Percentiles rank a stretch among this genome's conserved stretches.
Evolutionary conservation across 768 basidiomycete species (phyloP).

Genomic region (Mycena floridula): DNA sequence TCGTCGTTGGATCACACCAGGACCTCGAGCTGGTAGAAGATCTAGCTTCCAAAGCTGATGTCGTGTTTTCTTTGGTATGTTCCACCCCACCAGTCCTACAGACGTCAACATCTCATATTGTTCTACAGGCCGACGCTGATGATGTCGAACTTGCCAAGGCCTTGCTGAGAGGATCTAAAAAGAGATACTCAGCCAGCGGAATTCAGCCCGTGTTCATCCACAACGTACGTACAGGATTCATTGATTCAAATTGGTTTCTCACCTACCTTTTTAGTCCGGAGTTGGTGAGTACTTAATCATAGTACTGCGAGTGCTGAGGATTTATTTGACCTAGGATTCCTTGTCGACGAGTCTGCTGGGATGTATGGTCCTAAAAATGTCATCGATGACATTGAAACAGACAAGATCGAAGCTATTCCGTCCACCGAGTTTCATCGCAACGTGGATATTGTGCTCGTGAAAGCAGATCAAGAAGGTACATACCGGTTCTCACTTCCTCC

Average conservation of each 20-base stretch:
- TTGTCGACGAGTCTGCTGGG: too few species aligned
- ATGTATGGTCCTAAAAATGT: slow-evolving; percentile 27
- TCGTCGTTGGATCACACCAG: slow-evolving; percentile 38
- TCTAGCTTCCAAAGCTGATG: slow-evolving; percentile 36
- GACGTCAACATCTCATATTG: background rate
- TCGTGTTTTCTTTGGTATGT: slow-evolving; percentile 34
- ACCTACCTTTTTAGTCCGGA: too few species aligned
- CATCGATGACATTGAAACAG: slow-evolving; percentile 43
- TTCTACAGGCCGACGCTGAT: slow-evolving; percentile 41
- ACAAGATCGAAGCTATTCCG: slow-evolving; percentile 39
- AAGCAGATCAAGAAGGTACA: slow-evolving; percentile 43
- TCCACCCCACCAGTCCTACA: background rate
- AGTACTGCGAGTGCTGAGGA: too few species aligned
- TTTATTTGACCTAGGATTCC: too few species aligned
- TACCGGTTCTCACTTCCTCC: background rate
- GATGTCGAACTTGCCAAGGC: slow-evolving; percentile 36
- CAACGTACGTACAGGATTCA: too few species aligned
- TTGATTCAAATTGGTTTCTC: too few species aligned
- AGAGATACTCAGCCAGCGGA: slow-evolving; percentile 33
- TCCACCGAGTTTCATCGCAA: slow-evolving; percentile 41
- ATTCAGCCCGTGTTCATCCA: slow-evolving; percentile 48
- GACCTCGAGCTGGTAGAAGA: slow-evolving; percentile 36
- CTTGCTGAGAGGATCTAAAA: slow-evolving; percentile 48
- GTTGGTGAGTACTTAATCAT: too few species aligned
- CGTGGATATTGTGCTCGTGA: slow-evolving; percentile 40